These are phyloP conservation scores for Penicillium paradoxum DNA, from an alignment of 495 filamentous ascomycete species.

Conservation along the genomic window DNA sequence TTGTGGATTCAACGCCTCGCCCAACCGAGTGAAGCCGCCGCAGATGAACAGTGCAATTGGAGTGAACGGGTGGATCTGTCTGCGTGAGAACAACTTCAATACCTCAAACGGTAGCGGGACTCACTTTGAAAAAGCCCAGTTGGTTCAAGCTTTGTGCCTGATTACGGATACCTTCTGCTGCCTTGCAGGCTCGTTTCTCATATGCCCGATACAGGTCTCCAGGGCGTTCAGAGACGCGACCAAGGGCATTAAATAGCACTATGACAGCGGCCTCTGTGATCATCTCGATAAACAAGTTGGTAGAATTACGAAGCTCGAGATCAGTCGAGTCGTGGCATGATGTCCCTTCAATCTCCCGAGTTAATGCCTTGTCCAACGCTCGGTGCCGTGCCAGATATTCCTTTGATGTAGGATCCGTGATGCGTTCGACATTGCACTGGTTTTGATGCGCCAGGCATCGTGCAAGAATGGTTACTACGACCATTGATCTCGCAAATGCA, in stretches of 20 bases:
- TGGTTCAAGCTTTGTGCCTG: background rate
- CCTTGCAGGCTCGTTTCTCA: background rate
- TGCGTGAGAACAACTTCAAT: background rate
- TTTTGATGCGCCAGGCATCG: background rate
- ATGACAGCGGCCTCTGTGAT: background rate
- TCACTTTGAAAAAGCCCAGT: background rate
- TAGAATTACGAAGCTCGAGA: background rate
- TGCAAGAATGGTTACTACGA: background rate
- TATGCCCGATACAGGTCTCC: background rate
- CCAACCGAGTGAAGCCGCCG: background rate
- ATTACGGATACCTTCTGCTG: background rate
- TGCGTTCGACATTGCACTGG: background rate
- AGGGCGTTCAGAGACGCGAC: background rate
- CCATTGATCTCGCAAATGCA: background rate
- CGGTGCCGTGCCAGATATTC: background rate
- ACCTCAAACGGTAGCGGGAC: background rate
- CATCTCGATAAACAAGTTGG: background rate
- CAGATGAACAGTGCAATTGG: background rate
- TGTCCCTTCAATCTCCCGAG: background rate
- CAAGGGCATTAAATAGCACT: background rate
- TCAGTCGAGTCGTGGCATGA: background rate
- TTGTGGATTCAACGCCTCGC: background rate
- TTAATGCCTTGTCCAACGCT: background rate
- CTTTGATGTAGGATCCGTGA: background rate
- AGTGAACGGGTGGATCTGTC: background rate